Evolutionary conservation across 257 asterid species (phyloP).

Genomic region (Coffea canephora): DNA sequence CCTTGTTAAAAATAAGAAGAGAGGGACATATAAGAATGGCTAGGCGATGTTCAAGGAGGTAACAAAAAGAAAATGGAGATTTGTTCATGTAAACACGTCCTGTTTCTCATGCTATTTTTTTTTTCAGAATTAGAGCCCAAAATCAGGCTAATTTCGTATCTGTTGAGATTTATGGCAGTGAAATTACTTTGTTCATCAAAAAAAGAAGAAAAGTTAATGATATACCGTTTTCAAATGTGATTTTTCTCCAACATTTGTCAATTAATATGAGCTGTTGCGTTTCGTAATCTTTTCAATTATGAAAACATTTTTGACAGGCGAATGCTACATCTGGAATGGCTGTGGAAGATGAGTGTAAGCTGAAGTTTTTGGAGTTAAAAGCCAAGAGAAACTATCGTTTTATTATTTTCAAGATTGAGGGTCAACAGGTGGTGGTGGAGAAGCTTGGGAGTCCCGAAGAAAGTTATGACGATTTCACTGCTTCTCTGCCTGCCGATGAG

Average conservation of each 20-base stretch:
- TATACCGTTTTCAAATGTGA: neutral
- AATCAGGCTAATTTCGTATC: neutral
- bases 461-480: slow-evolving; percentile 51
- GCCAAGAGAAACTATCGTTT: slow-evolving; percentile 69
- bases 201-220: neutral
- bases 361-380: slow-evolving; percentile 67
- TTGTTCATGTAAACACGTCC: neutral
- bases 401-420: slow-evolving; percentile 63
- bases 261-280: neutral
- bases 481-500: slow-evolving; percentile 61
- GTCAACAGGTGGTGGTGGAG: slow-evolving; percentile 68
- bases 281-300: neutral
- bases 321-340: slow-evolving; percentile 79
- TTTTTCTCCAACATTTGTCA: neutral
- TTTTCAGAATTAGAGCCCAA: neutral
- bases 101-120: neutral
- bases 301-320: slow-evolving; percentile 37
- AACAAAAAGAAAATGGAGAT: neutral
- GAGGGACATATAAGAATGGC: neutral
- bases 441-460: slow-evolving; percentile 60
- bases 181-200: no score
- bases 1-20: neutral
- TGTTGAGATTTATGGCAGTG: no score
- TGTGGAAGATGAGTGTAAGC: slow-evolving; percentile 71
- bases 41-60: neutral